Evolutionary conservation across 2,329 filamentous ascomycete genomes (phyloP), one percentile per base, ranked within the genome.

Genomic region (Tetracladium maxilliforme): DNA sequence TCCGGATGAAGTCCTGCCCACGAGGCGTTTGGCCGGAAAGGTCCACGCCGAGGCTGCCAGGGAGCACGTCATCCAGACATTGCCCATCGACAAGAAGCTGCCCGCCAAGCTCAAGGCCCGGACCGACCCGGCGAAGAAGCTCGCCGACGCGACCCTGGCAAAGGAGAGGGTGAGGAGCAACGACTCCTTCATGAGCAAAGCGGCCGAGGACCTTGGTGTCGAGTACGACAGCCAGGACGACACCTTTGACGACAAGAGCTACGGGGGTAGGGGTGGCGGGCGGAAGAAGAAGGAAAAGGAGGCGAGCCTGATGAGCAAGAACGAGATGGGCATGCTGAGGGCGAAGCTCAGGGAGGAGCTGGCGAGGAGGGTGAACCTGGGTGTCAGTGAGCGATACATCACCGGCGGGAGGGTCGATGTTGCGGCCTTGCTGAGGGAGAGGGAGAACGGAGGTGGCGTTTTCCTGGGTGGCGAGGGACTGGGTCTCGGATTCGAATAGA

Each of bases 201-300:
- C 84, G 0, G 90, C 90, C 0, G 84, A 94, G 30, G 87, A 95
- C 35, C 61, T 98, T 0, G 90, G 90, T 1, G 81, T 95, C 1
- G 87, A 94, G 26, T 93, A 92, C 44, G 84, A 95, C 44, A 79
- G 72, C 31, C 84, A 92, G 18, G 83, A 92, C 22, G n/a, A n/a
- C n/a, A n/a, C n/a, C n/a, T n/a, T n/a, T n/a, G n/a, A n/a, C n/a
- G n/a, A n/a, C n/a, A n/a, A n/a, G n/a, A n/a, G n/a, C n/a, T 76
- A 93, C 33, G 79, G 78, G 35, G 51, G 63, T 19, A 62, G 60
- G 2, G 54, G 52, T 6, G 69, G 72, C 6, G 62, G 58, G 27
- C 63, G 64, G 41, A 66, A 67, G 51, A 62, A 70, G 51, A 80
- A 80, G 52, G 77, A 90, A 44, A 70, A 75, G 41, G 70, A 76